Evolutionary conservation across 108 stramenopile genomes (phyloP), one percentile per base, ranked within the genome.

Genomic region (Epithemia pelagica): DNA sequence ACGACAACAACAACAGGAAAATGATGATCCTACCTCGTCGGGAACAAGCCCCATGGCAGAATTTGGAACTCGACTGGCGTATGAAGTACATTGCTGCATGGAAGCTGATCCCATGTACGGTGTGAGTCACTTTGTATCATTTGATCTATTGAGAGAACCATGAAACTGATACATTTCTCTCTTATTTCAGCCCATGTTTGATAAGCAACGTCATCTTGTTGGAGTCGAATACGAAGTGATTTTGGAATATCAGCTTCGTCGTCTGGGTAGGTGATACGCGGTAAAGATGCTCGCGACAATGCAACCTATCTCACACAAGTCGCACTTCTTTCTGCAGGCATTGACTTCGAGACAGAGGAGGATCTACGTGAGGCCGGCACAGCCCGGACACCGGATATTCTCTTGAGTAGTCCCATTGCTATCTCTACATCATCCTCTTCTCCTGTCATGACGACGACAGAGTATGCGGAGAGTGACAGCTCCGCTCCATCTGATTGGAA

Each of bases 281-380:
- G 31, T 32, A 30, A 21, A 55, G 19, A 2, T 65, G 37, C 32
- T 28, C 26, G 1, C 1, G 26, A 32, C n/a, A 27, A 3, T n/a
- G n/a, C n/a, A n/a, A n/a, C n/a, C n/a, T n/a, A n/a, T n/a, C n/a
- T n/a, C n/a, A n/a, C n/a, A n/a, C n/a, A n/a, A n/a, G n/a, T n/a
- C n/a, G n/a, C n/a, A n/a, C n/a, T n/a, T n/a, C n/a, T n/a, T n/a
- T 24, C 52, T 5, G 22, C 57, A 85, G 89, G 76, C 54, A 79
- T 94, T 46, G 87, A 87, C 37, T 94, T 90, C 52, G 89, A 90
- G 57, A 88, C 87, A 54, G 92, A 94, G 61, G 77, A 74, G n/a
- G 66, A 87, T 20, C 68, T 94, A 29, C 73, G 92, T 61, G 76
- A 71, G 20, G 74, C 74, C 15, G 92, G 92, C 0, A 83, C 89